These are phyloP conservation scores for Insectozyma bohioensis DNA, from an alignment of 1,139 yeast genomes.

Conservation along the genomic window DNA sequence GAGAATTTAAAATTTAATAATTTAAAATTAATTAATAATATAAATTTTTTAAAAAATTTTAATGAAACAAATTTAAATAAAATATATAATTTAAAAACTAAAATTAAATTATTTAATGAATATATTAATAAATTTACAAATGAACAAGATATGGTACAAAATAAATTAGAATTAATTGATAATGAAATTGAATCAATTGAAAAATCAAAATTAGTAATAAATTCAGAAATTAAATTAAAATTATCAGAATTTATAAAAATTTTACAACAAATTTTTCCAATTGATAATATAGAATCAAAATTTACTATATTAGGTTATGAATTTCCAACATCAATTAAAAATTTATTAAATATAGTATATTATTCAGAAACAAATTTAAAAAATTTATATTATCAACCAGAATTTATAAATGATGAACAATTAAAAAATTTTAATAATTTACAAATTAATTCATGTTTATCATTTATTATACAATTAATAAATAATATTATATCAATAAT, in stretches of 20 bases:
- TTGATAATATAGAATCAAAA: conserved; percentile 22
- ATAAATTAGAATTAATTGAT: conserved; percentile 27
- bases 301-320: conserved; percentile 37
- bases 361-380: conserved; percentile 17
- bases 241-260: conserved; percentile 20
- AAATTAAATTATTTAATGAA: conserved; percentile 22
- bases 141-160: conserved; percentile 18
- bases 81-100: conserved; percentile 26
- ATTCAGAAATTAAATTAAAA: conserved; percentile 22
- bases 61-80: conserved; percentile 30
- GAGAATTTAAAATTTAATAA: conserved; percentile 13
- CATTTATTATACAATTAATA: conserved; percentile 30
- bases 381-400: conserved; percentile 15
- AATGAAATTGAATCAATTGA: conserved; percentile 30
- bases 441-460: conserved; percentile 34
- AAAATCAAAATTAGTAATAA: conserved; percentile 23
- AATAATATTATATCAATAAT: conserved; percentile 25
- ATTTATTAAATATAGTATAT: conserved; percentile 32
- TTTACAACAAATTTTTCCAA: conserved; percentile 27
- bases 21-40: conserved; percentile 17
- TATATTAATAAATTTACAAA: conserved; percentile 20
- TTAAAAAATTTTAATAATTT: conserved; percentile 16
- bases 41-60: conserved; percentile 21
- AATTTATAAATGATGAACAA: conserved; percentile 11
- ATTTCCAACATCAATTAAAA: conserved; percentile 34